Evolutionary conservation across 23 red algal species (phyloP).

Genomic region (Gracilaria gracilis): DNA sequence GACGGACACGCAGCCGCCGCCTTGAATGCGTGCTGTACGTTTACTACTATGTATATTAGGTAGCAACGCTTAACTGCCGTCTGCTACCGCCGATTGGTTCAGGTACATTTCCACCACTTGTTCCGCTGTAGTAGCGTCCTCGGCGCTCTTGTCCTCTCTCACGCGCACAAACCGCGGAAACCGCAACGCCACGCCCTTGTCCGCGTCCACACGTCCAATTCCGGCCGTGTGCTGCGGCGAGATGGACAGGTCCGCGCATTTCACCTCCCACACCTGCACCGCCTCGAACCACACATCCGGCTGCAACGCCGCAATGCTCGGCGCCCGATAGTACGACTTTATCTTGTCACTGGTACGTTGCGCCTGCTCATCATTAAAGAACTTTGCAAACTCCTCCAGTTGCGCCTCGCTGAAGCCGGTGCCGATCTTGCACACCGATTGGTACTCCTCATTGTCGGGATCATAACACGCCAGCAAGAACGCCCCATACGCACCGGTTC

Average conservation of each 20-base stretch:
- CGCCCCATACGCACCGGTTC: conserved; percentile 87
- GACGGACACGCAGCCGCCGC: conserved; percentile 8
- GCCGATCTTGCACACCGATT: conserved; percentile 92
- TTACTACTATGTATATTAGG: too few relatives aligned
- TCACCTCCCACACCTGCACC: conserved; percentile 92
- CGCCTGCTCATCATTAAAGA: conserved; percentile 58
- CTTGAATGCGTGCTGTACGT: too few relatives aligned
- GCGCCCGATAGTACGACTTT: conserved; percentile 75
- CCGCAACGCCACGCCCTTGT: conserved; percentile 93
- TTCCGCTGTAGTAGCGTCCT: conserved; percentile 84
- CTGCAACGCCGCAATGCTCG: conserved; percentile 14
- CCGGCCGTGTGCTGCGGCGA: conserved; percentile 89
- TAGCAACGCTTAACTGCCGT: neutral
- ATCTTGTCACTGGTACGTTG: conserved; percentile 6
- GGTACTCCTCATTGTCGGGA: conserved; percentile 84
- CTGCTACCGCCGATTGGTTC: conserved; percentile 60
- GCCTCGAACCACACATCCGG: conserved; percentile 97
- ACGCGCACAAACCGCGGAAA: conserved; percentile 94
- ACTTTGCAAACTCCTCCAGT: conserved; percentile 79
- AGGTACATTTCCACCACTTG: conserved; percentile 91
- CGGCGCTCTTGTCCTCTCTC: conserved; percentile 86
- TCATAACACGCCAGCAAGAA: conserved; percentile 98
- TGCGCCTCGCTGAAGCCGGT: conserved; percentile 95
- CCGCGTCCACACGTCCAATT: conserved; percentile 61
- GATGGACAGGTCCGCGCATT: conserved; percentile 87